Evolutionary conservation across 2,329 filamentous ascomycete genomes (phyloP).

Genomic region (Calonectria hongkongensis): DNA sequence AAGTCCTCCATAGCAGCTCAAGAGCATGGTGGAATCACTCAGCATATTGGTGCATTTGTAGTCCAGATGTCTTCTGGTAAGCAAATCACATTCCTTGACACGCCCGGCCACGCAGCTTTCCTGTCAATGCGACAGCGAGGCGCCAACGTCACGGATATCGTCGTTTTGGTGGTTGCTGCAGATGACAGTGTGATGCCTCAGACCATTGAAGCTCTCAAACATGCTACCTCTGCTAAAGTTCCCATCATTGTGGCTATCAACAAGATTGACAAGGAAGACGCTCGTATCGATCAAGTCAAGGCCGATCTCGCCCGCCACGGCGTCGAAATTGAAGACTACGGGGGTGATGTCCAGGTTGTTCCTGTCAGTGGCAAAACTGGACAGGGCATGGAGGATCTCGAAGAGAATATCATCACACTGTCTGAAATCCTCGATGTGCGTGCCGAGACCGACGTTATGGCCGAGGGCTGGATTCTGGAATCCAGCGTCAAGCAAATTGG

Average conservation of each 20-base stretch:
- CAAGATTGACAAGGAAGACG: slow-evolving; percentile 93
- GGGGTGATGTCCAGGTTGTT: slow-evolving; percentile 94
- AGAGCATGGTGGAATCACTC: slow-evolving; percentile 97
- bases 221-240: slow-evolving; percentile 89
- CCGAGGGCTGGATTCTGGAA: slow-evolving; percentile 96
- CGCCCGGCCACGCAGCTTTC: slow-evolving; percentile 96
- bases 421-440: slow-evolving; percentile 94
- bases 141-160: slow-evolving; percentile 96
- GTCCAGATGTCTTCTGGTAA: slow-evolving; percentile 91
- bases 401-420: slow-evolving; percentile 90
- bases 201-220: slow-evolving; percentile 96
- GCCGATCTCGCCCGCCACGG: slow-evolving; percentile 88
- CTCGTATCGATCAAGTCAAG: slow-evolving; percentile 89
- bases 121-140: slow-evolving; percentile 96
- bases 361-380: slow-evolving; percentile 96
- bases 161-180: slow-evolving; percentile 95
- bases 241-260: slow-evolving; percentile 99
- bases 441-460: slow-evolving; percentile 83
- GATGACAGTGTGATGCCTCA: slow-evolving; percentile 99
- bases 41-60: slow-evolving; percentile 98
- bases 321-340: slow-evolving; percentile 94
- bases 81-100: slow-evolving; percentile 96
- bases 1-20: slow-evolving; percentile 93
- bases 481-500: slow-evolving; percentile 90
- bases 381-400: slow-evolving; percentile 90